phyloP scores from a whole-genome alignment of 2,329 filamentous ascomycete genomes.

The Podosphaera fusca region DNA sequence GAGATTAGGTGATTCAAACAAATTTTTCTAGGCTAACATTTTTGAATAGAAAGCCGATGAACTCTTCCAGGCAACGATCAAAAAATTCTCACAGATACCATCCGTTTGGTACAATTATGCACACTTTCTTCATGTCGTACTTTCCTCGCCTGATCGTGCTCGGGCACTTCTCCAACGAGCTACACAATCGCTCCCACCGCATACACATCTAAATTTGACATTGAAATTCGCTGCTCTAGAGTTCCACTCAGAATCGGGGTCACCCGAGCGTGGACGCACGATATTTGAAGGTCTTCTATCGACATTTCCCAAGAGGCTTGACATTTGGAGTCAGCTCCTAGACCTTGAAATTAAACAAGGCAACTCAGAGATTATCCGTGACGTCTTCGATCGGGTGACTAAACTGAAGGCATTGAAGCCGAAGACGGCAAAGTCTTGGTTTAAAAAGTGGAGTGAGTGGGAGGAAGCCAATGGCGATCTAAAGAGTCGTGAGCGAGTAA shows the following conservation, averaged over 20 bases:
- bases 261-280: conserved; percentile 76
- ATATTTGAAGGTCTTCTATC: conserved; percentile 76
- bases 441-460: conserved; percentile 78
- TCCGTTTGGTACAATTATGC: conserved; percentile 89
- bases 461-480: conserved; percentile 52
- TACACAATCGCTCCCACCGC: conserved; percentile 53
- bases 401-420: conserved; percentile 52
- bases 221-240: conserved; percentile 80
- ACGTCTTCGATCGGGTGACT: conserved; percentile 61
- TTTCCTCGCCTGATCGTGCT: conserved; percentile 45
- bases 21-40: conserved; percentile 7
- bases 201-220: conserved; percentile 46
- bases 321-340: conserved; percentile 80
- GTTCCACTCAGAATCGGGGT: conserved; percentile 62
- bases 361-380: conserved; percentile 38
- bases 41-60: conserved; percentile 53
- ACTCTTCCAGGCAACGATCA: conserved; percentile 66
- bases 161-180: conserved; percentile 63
- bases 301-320: conserved; percentile 69
- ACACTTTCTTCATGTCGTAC: conserved; percentile 63
- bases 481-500: conserved; percentile 48
- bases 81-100: conserved; percentile 63
- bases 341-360: conserved; percentile 53
- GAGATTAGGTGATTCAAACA: conserved; percentile 13
- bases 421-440: conserved; percentile 65